Evolutionary conservation across 768 basidiomycete species (phyloP).

Genomic region (Mycena capillaripes): DNA sequence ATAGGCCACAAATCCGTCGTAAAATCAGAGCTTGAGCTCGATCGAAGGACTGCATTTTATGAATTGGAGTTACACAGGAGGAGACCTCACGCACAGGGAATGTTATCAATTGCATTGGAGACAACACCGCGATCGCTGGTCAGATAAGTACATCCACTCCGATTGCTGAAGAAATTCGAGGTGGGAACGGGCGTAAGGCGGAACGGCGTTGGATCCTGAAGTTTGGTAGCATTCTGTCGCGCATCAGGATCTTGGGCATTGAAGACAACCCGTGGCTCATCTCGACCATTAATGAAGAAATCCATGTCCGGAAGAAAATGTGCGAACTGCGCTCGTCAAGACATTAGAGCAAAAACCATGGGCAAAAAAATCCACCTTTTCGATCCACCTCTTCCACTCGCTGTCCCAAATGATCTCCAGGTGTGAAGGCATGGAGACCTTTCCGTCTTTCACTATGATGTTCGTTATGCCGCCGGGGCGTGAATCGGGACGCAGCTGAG

Average conservation of each 20-base stretch:
- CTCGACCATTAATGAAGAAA: slow-evolving; percentile 1
- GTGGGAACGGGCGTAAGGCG: slow-evolving; percentile 2
- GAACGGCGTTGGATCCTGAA: not conserved
- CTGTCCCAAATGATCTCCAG: no score
- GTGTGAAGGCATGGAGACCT: no score
- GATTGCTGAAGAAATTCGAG: not conserved
- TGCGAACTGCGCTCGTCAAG: not conserved
- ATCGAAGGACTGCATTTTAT: slow-evolving; percentile 6
- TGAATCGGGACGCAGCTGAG: not conserved
- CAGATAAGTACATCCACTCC: not conserved
- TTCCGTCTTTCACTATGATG: no score
- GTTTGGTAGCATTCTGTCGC: not conserved
- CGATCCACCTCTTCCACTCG: not conserved
- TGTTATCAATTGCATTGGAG: not conserved
- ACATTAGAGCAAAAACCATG: not conserved
- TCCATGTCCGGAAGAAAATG: slow-evolving; percentile 4
- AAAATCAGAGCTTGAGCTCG: slow-evolving; percentile 6
- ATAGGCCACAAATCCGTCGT: slow-evolving; percentile 10
- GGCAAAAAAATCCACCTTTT: not conserved
- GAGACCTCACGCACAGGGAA: not conserved
- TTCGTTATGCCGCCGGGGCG: no score
- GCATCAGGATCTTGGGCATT: not conserved
- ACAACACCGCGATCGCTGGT: not conserved
- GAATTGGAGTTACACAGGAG: not conserved
- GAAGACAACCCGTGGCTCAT: slow-evolving; percentile 9